Evolutionary conservation across 1,284 basidiomycete genomes (phyloP), one percentile per base, ranked within the genome.

Genomic region (Pseudozyma sp.): DNA sequence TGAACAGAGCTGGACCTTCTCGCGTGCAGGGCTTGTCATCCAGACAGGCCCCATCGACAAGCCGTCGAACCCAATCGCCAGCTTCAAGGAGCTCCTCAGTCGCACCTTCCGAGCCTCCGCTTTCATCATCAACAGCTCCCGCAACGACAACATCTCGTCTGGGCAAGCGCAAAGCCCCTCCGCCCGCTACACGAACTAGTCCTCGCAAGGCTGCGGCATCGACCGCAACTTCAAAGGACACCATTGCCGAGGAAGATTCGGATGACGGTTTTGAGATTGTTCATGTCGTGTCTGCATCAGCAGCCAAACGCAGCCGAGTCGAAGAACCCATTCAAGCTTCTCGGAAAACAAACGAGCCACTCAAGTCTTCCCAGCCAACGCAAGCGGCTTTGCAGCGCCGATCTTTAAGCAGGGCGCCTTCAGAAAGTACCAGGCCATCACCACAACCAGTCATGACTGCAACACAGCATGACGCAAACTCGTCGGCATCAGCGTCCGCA

Each of bases 211-310:
- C 36, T 8, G 21, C 14, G 39, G 35, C 18, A 5, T 1, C 43
- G 18, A 14, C 34, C 9, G n/a, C 16, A 12, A 13, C 42, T 12
- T 53, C 16, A 19, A 56, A 56, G 11, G 14, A 47, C 34, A 39
- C 51, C 35, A 12, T 51, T 7, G 47, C 47, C 13, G 40, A 57
- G 13, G 40, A 60, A 19, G 58, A 60, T 39, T 69, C 66, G 16
- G 69, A 66, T 38, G 59, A 66, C 14, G 59, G 34, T 13, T 71
- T 71, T 19, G 69, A 66, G 34, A 40, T 66, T 18, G 43, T 47
- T 4, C 19, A 14, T 35, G 18, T 54, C 25, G 44, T 10, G 4
- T 51, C 55, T 3, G 59, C 59, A 16, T 16, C 48, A 34, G 59
- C 59, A 16, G 18, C 48, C 19, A 47, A 43, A 5, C 57, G 53